Conservation (phyloP, 1,139 yeast species). For the Kodamaea alishanica region DNA sequence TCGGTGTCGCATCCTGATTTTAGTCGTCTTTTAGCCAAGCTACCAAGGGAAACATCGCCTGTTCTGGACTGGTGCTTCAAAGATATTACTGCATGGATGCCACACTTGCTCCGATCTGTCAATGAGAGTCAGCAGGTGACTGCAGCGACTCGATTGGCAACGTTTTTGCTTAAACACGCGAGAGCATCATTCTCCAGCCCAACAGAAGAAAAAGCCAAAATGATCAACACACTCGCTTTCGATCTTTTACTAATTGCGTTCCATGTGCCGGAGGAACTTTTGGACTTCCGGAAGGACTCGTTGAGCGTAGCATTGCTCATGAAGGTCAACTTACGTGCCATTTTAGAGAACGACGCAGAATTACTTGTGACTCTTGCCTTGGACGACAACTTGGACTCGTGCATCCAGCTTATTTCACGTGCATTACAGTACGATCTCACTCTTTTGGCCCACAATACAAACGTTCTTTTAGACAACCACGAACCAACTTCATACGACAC, state of each 20-base stretch:
- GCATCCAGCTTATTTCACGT: conserved; percentile 40
- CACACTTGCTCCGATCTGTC: conserved; percentile 31
- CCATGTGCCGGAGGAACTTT: conserved; percentile 14
- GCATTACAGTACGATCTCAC: conserved; percentile 56
- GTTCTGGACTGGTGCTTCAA: conserved; percentile 14
- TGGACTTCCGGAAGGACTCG: conserved; percentile 15
- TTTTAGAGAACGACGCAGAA: conserved; percentile 30
- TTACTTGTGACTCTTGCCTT: conserved; percentile 25
- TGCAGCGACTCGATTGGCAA: conserved; percentile 38
- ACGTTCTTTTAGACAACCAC: conserved; percentile 35
- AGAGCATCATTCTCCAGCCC: not conserved
- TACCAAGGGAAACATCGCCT: not conserved
- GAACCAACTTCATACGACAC: conserved; percentile 42
- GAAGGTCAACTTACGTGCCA: conserved; percentile 34
- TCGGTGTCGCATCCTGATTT: conserved; percentile 44
- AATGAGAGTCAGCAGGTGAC: conserved; percentile 39
- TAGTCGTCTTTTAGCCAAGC: conserved; percentile 17
- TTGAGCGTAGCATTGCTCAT: conserved; percentile 23
- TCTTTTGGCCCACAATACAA: conserved; percentile 52
- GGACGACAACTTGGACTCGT: conserved; percentile 7
- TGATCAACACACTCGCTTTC: conserved; percentile 11
- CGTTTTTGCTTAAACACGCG: conserved; percentile 28
- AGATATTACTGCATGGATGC: conserved; percentile 44
- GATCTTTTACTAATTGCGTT: conserved; percentile 16
- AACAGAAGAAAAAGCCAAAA: not conserved